Percentiles rank a stretch among this genome's conserved stretches.
These are phyloP conservation scores for Phytophthora sansomeana DNA, from an alignment of 352 stramenopile genomes.

Conservation along the genomic window DNA sequence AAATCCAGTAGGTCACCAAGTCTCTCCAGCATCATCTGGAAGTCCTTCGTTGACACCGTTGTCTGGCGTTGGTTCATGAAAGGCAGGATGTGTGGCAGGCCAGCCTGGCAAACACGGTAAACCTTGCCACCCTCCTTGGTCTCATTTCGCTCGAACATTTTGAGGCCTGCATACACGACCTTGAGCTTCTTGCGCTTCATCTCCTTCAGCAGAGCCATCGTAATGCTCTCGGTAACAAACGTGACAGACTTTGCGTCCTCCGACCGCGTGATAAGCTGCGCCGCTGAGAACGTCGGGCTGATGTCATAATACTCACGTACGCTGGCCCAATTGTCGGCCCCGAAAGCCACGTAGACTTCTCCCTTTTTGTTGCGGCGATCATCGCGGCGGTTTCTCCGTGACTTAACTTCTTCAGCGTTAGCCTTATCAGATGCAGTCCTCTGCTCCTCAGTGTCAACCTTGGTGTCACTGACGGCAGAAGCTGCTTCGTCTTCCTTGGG, in stretches of 20 bases:
- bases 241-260: conserved; percentile 88
- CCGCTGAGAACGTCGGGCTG: conserved; percentile 61
- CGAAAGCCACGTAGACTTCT: conserved; percentile 83
- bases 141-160: conserved; percentile 93
- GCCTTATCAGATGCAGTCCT: conserved; percentile 20
- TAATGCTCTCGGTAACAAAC: conserved; percentile 89
- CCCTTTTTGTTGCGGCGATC: conserved; percentile 65
- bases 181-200: conserved; percentile 91
- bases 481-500: conserved; percentile 14
- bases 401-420: conserved; percentile 33
- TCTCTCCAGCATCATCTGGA: conserved; percentile 89
- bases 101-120: conserved; percentile 92
- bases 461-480: conserved; percentile 26
- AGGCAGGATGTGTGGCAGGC: conserved; percentile 84
- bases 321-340: conserved; percentile 58
- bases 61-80: conserved; percentile 80
- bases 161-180: conserved; percentile 92
- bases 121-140: conserved; percentile 67
- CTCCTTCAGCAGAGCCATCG: conserved; percentile 76
- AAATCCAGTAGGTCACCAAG: conserved; percentile 86
- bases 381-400: conserved; percentile 47
- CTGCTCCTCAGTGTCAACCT: conserved; percentile 24
- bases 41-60: conserved; percentile 68
- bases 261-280: conserved; percentile 89
- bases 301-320: conserved; percentile 88